phyloP scores from a whole-genome alignment of 2,329 filamentous ascomycete genomes.

The Cladosporium sp. region DNA sequence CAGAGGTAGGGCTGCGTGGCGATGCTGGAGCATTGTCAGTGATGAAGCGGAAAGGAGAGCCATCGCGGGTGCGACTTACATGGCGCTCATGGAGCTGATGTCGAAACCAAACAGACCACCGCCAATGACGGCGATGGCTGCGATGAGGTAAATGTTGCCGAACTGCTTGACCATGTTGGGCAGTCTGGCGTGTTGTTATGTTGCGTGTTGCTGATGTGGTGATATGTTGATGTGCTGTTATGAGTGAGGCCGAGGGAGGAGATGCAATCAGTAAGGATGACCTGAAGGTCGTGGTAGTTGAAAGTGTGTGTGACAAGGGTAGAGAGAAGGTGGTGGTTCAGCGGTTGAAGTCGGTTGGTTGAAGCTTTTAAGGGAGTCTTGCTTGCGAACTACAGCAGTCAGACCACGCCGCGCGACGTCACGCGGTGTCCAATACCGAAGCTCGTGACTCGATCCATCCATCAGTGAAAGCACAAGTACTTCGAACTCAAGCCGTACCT shows the following conservation, averaged over 20 bases:
- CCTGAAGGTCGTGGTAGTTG: neutral
- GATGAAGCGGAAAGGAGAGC: neutral
- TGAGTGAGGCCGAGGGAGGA: neutral
- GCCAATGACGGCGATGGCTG: conserved; percentile 61
- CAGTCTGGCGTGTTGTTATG: neutral
- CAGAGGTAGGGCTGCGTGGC: conserved; percentile 60
- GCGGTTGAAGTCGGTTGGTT: neutral
- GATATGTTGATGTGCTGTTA: neutral
- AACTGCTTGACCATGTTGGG: conserved; percentile 38
- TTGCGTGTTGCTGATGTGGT: neutral
- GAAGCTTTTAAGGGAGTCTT: neutral
- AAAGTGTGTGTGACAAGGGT: neutral
- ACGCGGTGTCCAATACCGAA: neutral
- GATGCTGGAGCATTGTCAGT: conserved; percentile 59
- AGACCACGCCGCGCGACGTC: neutral
- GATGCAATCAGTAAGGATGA: neutral
- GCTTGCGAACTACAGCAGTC: neutral
- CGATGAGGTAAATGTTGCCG: conserved; percentile 60
- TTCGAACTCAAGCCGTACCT: neutral
- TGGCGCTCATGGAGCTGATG: conserved; percentile 69
- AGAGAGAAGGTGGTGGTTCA: neutral
- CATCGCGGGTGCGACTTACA: conserved; percentile 29
- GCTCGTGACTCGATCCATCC: neutral
- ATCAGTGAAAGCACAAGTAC: neutral
- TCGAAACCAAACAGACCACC: conserved; percentile 77